Percentiles rank a stretch among this genome's conserved stretches.
Conservation (phyloP, 306 rosid genomes). For the Cucumis hystrix region DNA sequence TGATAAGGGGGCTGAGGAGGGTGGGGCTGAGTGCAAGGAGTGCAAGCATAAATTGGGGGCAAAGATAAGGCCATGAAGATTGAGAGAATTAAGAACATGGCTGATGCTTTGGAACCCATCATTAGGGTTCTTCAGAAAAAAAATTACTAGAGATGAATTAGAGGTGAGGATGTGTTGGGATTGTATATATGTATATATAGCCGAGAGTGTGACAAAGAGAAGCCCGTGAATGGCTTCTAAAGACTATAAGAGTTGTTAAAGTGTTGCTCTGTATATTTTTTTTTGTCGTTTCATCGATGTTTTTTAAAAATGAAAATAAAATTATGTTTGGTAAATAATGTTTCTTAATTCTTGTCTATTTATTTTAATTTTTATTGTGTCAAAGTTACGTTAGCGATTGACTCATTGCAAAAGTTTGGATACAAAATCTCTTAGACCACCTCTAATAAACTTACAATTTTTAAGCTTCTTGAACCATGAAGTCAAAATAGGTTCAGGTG, state of each 20-base stretch:
- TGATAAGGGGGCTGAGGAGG: constrained; percentile 28
- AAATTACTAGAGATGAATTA: background rate
- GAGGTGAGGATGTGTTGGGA: background rate
- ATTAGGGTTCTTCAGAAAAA: background rate
- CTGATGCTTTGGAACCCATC: constrained; percentile 34
- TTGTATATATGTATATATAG: background rate
- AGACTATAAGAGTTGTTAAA: background rate
- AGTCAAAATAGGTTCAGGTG: too few species aligned
- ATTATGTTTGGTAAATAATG: too few species aligned
- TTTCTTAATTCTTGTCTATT: too few species aligned
- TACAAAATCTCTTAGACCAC: too few species aligned
- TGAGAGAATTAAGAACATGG: constrained; percentile 34
- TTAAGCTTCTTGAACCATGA: too few species aligned
- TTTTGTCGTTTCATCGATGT: too few species aligned
- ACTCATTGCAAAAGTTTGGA: too few species aligned
- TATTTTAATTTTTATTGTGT: too few species aligned
- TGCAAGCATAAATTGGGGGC: constrained; percentile 52
- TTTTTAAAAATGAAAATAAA: too few species aligned
- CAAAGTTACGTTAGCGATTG: too few species aligned
- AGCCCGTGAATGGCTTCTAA: background rate
- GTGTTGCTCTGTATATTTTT: background rate
- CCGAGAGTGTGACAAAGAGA: background rate
- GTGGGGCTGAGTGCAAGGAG: constrained; percentile 38
- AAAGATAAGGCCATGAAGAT: constrained; percentile 26
- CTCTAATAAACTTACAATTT: too few species aligned